These are phyloP conservation scores for Dactylellina sp. DNA, from an alignment of 2,329 filamentous ascomycete species.

Conservation along the genomic window DNA sequence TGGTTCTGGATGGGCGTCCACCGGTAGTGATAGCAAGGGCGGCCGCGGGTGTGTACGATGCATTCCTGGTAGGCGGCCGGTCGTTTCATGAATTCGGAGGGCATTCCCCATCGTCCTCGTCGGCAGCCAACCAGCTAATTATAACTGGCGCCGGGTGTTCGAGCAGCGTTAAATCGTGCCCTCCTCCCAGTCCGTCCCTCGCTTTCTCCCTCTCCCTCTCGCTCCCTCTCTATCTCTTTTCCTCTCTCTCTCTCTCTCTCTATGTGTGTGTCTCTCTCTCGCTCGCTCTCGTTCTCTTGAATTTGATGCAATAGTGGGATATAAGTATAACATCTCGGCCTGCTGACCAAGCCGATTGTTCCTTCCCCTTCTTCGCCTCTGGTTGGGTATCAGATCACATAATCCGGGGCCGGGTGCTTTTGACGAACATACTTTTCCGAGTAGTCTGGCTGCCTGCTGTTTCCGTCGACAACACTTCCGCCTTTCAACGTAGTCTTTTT, in stretches of 20 bases:
- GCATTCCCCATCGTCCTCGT: not conserved
- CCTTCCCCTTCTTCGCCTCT: not conserved
- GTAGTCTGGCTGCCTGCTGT: not conserved
- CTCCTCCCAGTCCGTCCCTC: not conserved
- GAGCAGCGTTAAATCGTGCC: constrained; percentile 5
- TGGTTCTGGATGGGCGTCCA: no score
- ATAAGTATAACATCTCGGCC: not conserved
- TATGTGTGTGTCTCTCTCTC: no score
- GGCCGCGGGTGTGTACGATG: no score
- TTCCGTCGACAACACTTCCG: constrained; percentile 29
- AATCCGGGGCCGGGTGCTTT: not conserved
- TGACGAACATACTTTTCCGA: not conserved
- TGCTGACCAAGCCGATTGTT: constrained; percentile 8
- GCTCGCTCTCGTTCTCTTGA: constrained; percentile 6
- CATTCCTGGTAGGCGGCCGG: no score
- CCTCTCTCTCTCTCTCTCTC: not conserved
- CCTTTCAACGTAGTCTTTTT: not conserved
- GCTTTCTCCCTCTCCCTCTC: no score
- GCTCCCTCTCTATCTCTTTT: not conserved
- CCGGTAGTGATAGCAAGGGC: no score
- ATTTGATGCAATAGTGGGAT: no score
- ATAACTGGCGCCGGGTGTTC: constrained; percentile 37
- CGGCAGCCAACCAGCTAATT: constrained; percentile 16
- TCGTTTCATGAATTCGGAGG: no score
- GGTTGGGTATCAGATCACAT: not conserved